Conservation (phyloP, 768 basidiomycete genomes). For the Hericium rajendrae region DNA sequence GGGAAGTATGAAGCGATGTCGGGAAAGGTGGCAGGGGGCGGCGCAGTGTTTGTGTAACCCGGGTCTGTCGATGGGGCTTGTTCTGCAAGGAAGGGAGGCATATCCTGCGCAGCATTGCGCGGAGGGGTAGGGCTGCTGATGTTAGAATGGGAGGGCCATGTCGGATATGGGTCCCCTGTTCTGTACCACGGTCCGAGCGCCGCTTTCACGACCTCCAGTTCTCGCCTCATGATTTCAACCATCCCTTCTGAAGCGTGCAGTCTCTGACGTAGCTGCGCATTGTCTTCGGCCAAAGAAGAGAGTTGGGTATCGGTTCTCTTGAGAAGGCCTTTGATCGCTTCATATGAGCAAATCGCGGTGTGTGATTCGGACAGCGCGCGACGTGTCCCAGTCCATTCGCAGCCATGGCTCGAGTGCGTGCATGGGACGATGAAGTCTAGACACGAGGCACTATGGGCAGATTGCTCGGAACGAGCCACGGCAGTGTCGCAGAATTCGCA, state of each 20-base stretch:
- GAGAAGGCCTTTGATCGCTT: conserved; percentile 53
- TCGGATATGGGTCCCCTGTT: conserved; percentile 18
- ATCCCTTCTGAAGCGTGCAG: conserved; percentile 50
- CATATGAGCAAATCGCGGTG: conserved; percentile 41
- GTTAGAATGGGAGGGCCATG: not conserved
- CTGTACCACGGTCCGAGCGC: conserved; percentile 61
- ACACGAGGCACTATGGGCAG: conserved; percentile 31
- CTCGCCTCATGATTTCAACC: conserved; percentile 40
- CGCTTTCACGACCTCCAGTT: conserved; percentile 45
- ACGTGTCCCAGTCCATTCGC: conserved; percentile 43
- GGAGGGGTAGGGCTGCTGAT: not conserved
- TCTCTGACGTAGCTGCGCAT: conserved; percentile 48
- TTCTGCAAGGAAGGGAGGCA: not conserved
- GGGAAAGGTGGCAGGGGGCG: not conserved
- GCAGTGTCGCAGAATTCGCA: conserved; percentile 35
- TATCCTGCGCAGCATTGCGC: not conserved
- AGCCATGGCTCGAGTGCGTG: conserved; percentile 39
- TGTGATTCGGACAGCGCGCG: conserved; percentile 28
- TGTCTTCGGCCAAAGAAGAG: conserved; percentile 48
- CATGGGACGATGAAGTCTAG: conserved; percentile 31
- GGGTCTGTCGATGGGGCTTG: not conserved
- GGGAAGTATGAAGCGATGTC: conserved; percentile 14
- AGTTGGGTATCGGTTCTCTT: conserved; percentile 25
- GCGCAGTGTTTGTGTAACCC: not conserved
- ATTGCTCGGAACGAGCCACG: conserved; percentile 24